Conservation (phyloP, 2,329 filamentous ascomycete species). For the Phialophora verrucosa region DNA sequence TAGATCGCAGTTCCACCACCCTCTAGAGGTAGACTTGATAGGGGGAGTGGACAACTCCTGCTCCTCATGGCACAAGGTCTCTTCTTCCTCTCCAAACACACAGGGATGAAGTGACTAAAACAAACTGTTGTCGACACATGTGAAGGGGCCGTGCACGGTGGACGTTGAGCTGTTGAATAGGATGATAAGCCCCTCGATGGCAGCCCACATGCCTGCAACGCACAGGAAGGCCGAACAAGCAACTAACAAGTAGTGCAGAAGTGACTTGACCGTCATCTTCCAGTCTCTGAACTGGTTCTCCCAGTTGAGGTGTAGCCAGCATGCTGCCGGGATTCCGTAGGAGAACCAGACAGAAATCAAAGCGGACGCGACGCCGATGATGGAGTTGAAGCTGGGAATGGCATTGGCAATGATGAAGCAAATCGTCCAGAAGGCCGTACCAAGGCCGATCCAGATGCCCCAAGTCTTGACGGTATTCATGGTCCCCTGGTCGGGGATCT, state of each 20-base stretch:
- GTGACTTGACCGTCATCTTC: conserved; percentile 15
- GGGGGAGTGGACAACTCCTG: too few relatives aligned
- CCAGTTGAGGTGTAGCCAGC: conserved; percentile 57
- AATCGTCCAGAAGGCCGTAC: conserved; percentile 68
- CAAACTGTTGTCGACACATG: conserved; percentile 26
- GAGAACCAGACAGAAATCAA: conserved; percentile 89
- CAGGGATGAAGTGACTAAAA: not conserved
- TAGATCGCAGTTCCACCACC: too few relatives aligned
- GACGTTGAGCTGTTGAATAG: conserved; percentile 15
- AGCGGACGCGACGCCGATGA: conserved; percentile 58
- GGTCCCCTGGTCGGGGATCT: conserved; percentile 42
- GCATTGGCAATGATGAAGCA: conserved; percentile 86
- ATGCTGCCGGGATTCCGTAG: conserved; percentile 60
- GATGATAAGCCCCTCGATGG: conserved; percentile 12
- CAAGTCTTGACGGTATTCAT: conserved; percentile 46
- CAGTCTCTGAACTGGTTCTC: conserved; percentile 13
- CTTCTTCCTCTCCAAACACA: too few relatives aligned
- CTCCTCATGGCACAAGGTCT: too few relatives aligned
- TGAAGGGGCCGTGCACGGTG: conserved; percentile 22
- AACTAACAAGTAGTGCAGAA: conserved; percentile 17
- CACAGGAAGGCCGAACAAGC: conserved; percentile 16
- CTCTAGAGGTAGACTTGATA: too few relatives aligned
- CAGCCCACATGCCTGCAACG: conserved; percentile 23
- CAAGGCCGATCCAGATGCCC: conserved; percentile 44
- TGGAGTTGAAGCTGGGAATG: conserved; percentile 83